phyloP scores from a whole-genome alignment of 371 early-diverging fungal species.

The Mortierella sp. region DNA sequence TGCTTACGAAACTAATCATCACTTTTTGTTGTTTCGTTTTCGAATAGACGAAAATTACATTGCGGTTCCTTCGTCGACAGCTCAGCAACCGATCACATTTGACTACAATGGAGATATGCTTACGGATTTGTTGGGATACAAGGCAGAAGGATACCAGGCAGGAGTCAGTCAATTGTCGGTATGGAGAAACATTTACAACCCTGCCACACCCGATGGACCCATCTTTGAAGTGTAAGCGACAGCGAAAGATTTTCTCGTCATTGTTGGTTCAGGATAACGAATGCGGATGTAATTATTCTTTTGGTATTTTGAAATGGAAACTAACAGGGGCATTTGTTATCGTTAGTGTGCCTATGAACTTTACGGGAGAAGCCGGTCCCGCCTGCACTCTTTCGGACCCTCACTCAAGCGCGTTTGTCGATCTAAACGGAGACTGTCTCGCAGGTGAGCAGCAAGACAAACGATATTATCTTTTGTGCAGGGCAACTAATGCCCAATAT shows the following conservation, averaged over 20 bases:
- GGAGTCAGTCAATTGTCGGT: conserved; percentile 58
- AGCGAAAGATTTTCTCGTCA: too few relatives aligned
- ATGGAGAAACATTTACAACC: conserved; percentile 66
- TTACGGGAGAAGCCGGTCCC: conserved; percentile 43
- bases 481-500: neutral
- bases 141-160: conserved; percentile 54
- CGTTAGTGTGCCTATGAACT: conserved; percentile 38
- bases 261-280: neutral
- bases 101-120: conserved; percentile 87
- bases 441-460: conserved; percentile 64
- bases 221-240: conserved; percentile 55
- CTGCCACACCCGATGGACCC: conserved; percentile 26
- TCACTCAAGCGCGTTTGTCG: conserved; percentile 93
- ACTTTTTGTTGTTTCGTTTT: neutral
- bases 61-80: conserved; percentile 67
- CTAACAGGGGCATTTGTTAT: neutral
- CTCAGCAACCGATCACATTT: conserved; percentile 81
- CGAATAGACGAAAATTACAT: conserved; percentile 59
- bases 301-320: neutral
- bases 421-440: conserved; percentile 93
- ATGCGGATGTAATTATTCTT: neutral
- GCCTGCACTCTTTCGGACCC: conserved; percentile 80
- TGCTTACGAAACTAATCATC: neutral
- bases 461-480: neutral
- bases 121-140: conserved; percentile 84